These are phyloP conservation scores for Apiospora marii DNA, from an alignment of 2,329 filamentous ascomycete species.

Conservation along the genomic window DNA sequence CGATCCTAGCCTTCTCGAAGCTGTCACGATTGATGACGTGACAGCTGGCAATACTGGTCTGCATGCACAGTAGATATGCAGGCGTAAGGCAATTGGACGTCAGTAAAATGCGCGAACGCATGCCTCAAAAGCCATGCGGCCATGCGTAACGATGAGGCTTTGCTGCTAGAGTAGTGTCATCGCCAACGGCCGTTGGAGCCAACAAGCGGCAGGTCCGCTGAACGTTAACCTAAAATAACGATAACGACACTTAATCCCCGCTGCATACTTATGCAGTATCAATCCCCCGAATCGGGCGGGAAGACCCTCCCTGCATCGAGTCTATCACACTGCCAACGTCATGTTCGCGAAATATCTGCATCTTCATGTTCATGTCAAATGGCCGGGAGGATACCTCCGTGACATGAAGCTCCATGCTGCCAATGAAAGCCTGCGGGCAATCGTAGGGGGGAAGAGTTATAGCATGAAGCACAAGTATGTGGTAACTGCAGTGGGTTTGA, in stretches of 20 bases:
- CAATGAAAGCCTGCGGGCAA: too few species aligned
- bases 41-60: not conserved
- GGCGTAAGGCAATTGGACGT: not conserved
- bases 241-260: not conserved
- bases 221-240: not conserved
- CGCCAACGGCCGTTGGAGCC: not conserved
- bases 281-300: not conserved
- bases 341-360: not conserved
- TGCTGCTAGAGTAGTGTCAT: not conserved
- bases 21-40: not conserved
- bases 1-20: not conserved
- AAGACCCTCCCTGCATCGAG: not conserved
- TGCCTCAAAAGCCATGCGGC: not conserved
- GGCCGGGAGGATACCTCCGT: not conserved
- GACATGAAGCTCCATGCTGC: not conserved
- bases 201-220: not conserved
- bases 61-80: not conserved
- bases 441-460: not conserved
- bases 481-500: not conserved
- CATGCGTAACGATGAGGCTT: slow-evolving; percentile 10
- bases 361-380: not conserved
- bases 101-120: not conserved
- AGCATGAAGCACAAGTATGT: not conserved
- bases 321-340: not conserved
- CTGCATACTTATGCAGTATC: not conserved